phyloP scores from a whole-genome alignment of 2,329 filamentous ascomycete genomes.

The Akanthomyces uredinophilus region DNA sequence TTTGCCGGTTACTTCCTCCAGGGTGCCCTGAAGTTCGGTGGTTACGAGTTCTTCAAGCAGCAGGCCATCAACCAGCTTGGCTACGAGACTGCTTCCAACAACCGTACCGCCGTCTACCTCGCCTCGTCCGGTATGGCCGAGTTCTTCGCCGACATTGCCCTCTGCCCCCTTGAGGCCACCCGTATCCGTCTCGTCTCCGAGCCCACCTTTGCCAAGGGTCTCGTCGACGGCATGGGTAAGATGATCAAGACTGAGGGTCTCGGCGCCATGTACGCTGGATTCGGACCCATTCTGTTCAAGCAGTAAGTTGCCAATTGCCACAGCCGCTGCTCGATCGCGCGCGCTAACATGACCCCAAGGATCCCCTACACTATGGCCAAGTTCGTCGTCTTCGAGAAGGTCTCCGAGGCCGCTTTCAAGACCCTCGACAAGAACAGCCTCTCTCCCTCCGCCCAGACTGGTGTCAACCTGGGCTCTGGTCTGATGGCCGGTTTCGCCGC shows the following conservation, averaged over 20 bases:
- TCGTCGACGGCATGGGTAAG: constrained; percentile 68
- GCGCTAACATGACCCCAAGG: constrained; percentile 30
- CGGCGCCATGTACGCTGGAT: constrained; percentile 77
- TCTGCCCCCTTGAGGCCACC: constrained; percentile 81
- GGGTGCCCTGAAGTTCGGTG: constrained; percentile 82
- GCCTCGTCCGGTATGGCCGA: constrained; percentile 56
- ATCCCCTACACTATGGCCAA: constrained; percentile 93
- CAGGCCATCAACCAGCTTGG: constrained; percentile 71
- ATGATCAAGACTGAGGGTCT: constrained; percentile 71
- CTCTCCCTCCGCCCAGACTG: constrained; percentile 66
- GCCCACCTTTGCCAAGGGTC: constrained; percentile 70
- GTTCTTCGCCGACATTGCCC: constrained; percentile 65
- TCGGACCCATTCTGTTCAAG: constrained; percentile 69
- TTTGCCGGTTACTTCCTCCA: constrained; percentile 82
- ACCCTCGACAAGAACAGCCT: constrained; percentile 65
- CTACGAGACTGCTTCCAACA: constrained; percentile 64
- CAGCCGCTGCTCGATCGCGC: background rate
- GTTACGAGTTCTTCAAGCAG: constrained; percentile 89
- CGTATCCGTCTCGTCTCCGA: constrained; percentile 82
- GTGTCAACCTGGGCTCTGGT: constrained; percentile 66
- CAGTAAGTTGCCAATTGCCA: constrained; percentile 28
- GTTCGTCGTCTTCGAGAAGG: constrained; percentile 92
- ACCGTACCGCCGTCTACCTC: constrained; percentile 71
- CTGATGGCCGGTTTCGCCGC: constrained; percentile 68
- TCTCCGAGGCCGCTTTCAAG: constrained; percentile 67